Evolutionary conservation across 208 protist species (phyloP), one percentile per base, ranked within the genome.

Genomic region (Phytomonas francai): DNA sequence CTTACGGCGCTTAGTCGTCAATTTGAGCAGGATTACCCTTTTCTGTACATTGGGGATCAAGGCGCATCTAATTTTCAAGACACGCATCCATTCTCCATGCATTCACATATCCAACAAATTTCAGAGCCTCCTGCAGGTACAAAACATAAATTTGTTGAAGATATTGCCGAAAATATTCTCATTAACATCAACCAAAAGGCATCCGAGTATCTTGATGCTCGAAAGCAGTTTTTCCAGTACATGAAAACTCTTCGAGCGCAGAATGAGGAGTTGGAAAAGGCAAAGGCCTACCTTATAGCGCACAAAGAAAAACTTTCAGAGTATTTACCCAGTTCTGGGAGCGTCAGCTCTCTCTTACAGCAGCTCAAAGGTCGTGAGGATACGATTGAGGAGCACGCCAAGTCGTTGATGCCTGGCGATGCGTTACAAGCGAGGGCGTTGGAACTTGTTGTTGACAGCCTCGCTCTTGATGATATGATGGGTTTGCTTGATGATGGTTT

Each of bases 131-230:
- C 8, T 36, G 8, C 33, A 11, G 33, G 33, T 36, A 36, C 33
- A 36, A 36, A 61, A 59, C 29, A 63, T 0, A 29, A 31, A 3
- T 60, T 84, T 12, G 56, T 92, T 6, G 77, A 85, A 64, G 78
- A 81, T 0, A 87, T 83, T 1, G 80, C 86, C n/a, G 86, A 90
- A 64, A 75, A 78, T 42, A 68, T 92, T 11, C 81, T 90, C 61
- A 77, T 90, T 12, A 77, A 91, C 76, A 63, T 95, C 12, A 83
- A 88, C 49, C 74, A 82, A 34, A 89, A 89, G 69, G 89, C 89
- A 0, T 75, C 74, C 16, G 71, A 60, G 39, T 92, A 92, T 65
- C 71, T 92, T 14, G 72, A 87, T 42, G 89, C 78, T 0, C 81
- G 89, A 0, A 65, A 84, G 67, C 63, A 85, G 58, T 67, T 80